These are phyloP conservation scores for Coniochaeta sp. DNA, from an alignment of 2,329 filamentous ascomycete species.

Conservation along the genomic window DNA sequence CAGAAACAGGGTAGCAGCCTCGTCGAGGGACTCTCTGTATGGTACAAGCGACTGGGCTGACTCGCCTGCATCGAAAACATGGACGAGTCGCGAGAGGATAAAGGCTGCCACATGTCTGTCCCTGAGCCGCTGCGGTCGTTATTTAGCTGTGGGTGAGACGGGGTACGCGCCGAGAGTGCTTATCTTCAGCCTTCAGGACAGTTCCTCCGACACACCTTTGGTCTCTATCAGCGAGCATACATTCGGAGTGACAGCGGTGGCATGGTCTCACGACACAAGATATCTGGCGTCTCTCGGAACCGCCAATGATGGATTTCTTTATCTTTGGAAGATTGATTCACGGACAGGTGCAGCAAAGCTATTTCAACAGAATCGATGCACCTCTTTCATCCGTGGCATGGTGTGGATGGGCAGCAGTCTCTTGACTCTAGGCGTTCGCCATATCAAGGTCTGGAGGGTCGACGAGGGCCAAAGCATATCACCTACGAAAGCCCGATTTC, in stretches of 20 bases:
- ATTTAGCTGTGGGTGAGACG: conserved; percentile 88
- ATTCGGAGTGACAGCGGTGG: conserved; percentile 79
- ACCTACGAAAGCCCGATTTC: conserved; percentile 55
- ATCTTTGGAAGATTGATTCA: conserved; percentile 82
- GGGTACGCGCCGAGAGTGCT: conserved; percentile 88
- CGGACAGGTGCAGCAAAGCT: conserved; percentile 73
- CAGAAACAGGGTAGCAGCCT: conserved; percentile 46
- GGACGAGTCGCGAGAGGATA: conserved; percentile 85
- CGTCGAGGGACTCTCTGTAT: conserved; percentile 41
- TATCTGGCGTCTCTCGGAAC: conserved; percentile 84
- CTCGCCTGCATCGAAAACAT: conserved; percentile 59
- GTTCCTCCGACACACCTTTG: conserved; percentile 71
- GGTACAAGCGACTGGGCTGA: conserved; percentile 50
- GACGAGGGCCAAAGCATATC: conserved; percentile 56
- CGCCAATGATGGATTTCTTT: conserved; percentile 88
- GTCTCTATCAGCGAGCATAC: conserved; percentile 84
- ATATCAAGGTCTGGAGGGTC: conserved; percentile 88
- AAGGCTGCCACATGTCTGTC: conserved; percentile 90
- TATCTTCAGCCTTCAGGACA: conserved; percentile 78
- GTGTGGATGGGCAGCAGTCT: conserved; percentile 81
- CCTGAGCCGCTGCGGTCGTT: conserved; percentile 79
- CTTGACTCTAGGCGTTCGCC: conserved; percentile 80
- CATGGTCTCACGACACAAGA: conserved; percentile 80
- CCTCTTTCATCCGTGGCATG: conserved; percentile 77
- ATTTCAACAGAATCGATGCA: conserved; percentile 85